Percentiles rank a stretch among this genome's conserved stretches.
Conservation (phyloP, 2,329 filamentous ascomycete species). For the Orbilia brochopaga region DNA sequence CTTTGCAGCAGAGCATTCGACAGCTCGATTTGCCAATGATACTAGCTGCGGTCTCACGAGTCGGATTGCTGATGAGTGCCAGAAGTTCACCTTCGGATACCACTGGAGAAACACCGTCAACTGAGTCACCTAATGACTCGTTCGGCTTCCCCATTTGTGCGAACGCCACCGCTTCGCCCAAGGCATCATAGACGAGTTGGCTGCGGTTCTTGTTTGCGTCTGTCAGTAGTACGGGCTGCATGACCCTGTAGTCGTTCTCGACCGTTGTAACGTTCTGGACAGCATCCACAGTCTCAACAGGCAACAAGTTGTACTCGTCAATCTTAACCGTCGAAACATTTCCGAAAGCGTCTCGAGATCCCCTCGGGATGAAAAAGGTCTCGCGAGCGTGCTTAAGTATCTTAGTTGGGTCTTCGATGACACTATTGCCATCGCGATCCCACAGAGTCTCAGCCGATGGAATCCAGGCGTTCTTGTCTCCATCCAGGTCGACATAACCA, state of each 20-base stretch:
- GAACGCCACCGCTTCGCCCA: not conserved
- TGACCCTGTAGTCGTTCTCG: not conserved
- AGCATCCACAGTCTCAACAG: not conserved
- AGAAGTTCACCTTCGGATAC: not conserved
- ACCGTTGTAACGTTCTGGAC: not conserved
- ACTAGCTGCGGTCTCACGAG: not conserved
- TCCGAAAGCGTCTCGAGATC: no score
- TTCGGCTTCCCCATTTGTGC: conserved; percentile 4
- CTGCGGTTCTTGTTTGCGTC: conserved; percentile 9
- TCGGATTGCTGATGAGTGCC: not conserved
- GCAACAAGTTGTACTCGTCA: no score
- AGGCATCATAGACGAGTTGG: not conserved
- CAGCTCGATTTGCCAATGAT: no score
- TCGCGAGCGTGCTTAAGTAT: no score
- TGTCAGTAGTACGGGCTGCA: not conserved
- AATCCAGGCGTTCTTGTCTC: no score
- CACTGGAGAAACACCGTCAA: not conserved
- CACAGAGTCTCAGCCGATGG: no score
- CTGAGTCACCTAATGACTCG: not conserved
- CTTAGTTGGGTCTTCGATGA: no score
- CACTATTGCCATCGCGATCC: no score
- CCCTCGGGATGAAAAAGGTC: no score
- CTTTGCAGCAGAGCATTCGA: no score
- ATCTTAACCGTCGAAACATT: no score
- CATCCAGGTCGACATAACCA: no score